Evolutionary conservation across 176 grass and related monocot species (phyloP).

Genomic region (Chloris gayana): DNA sequence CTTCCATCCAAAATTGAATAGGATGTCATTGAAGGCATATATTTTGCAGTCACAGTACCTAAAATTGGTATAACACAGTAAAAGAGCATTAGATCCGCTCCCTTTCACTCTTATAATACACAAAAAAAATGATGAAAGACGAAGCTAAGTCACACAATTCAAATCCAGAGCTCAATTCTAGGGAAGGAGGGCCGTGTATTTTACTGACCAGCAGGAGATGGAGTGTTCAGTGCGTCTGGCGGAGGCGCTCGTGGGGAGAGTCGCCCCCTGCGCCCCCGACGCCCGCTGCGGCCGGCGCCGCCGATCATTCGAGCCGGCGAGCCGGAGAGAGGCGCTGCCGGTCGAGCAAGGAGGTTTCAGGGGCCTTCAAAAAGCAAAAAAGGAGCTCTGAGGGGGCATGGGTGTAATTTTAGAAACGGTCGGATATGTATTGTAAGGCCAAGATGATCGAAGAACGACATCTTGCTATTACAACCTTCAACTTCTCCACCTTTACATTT

Average conservation of each 20-base stretch:
- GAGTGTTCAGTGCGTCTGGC: slow-evolving; percentile 30
- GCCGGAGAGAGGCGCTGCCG: background rate
- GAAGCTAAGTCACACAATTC: slow-evolving; percentile 3
- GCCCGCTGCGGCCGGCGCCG: slow-evolving; percentile 47
- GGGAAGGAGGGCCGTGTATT: slow-evolving; percentile 9
- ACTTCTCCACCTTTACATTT: background rate
- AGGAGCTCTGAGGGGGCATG: too few species aligned
- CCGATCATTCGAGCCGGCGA: slow-evolving; percentile 33
- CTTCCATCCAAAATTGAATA: slow-evolving; percentile 65
- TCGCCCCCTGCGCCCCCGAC: slow-evolving; percentile 41
- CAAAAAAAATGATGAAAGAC: background rate
- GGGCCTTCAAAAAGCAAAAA: too few species aligned
- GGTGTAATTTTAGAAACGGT: background rate
- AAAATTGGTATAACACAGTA: slow-evolving; percentile 15
- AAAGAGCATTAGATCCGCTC: background rate
- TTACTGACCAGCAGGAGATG: slow-evolving; percentile 64
- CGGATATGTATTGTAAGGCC: background rate
- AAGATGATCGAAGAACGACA: background rate
- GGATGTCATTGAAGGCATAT: slow-evolving; percentile 60
- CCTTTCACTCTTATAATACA: background rate
- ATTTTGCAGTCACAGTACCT: slow-evolving; percentile 92
- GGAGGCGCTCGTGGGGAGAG: slow-evolving; percentile 42
- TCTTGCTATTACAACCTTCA: background rate
- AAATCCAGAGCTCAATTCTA: slow-evolving; percentile 20
- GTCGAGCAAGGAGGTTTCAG: background rate